Percentiles rank a stretch among this genome's conserved stretches.
These are phyloP conservation scores for Dillenia suffruticosa DNA, from an alignment of 164 flowering plant genomes.

Conservation along the genomic window DNA sequence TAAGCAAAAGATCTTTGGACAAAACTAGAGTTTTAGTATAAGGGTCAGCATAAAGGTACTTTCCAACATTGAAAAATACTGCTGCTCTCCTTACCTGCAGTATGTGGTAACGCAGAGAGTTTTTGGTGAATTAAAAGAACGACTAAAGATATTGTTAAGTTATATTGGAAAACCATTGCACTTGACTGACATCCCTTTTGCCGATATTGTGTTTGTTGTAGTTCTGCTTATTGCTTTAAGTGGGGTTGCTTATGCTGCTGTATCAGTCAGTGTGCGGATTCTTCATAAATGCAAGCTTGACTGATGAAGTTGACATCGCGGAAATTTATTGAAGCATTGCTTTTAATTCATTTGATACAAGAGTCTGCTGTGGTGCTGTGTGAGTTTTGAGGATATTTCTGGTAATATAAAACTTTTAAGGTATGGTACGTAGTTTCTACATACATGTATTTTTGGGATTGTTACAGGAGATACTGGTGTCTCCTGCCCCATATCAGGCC, in stretches of 20 bases:
- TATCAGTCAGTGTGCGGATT: constrained; percentile 13
- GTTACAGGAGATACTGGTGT: no score
- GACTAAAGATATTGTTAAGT: no score
- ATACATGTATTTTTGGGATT: no score
- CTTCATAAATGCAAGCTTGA: constrained; percentile 47
- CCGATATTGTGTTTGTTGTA: constrained; percentile 24
- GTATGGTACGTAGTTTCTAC: no score
- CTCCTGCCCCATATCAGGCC: no score
- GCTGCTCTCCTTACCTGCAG: neutral
- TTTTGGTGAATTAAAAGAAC: neutral
- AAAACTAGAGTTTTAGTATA: neutral
- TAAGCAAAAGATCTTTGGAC: no score
- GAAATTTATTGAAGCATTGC: no score
- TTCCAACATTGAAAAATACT: neutral
- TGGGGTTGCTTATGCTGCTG: constrained; percentile 17
- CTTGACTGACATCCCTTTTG: neutral
- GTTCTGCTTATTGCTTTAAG: constrained; percentile 27
- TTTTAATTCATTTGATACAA: no score
- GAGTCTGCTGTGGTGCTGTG: no score
- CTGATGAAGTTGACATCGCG: constrained; percentile 11
- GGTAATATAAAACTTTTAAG: no score
- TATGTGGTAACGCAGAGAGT: neutral
- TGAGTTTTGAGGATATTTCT: no score
- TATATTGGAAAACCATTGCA: no score
- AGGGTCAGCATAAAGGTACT: neutral